phyloP scores from a whole-genome alignment of 371 early-diverging fungal species.

The Mortierella sp. region DNA sequence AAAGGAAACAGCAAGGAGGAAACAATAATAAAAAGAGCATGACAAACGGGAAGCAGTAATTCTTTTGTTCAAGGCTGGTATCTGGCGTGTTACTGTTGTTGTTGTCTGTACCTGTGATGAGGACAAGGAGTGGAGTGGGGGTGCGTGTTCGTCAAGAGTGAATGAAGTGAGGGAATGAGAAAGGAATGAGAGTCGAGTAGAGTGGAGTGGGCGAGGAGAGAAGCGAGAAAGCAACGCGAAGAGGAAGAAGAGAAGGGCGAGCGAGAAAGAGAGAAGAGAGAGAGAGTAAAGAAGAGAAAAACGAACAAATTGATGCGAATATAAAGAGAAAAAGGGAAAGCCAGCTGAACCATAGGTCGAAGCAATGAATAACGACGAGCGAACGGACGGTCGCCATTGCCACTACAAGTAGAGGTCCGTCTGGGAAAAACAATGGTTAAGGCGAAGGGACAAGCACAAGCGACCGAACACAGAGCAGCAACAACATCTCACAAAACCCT shows the following conservation, averaged over 20 bases:
- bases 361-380: neutral
- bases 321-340: neutral
- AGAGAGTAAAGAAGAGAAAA: neutral
- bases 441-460: neutral
- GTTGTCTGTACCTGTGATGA: constrained; percentile 3
- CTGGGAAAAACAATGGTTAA: constrained; percentile 14
- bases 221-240: neutral
- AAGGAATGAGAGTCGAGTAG: neutral
- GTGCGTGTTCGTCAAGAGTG: neutral
- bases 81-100: neutral
- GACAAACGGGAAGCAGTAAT: neutral
- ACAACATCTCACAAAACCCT: neutral
- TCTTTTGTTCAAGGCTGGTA: neutral
- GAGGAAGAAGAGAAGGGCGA: neutral
- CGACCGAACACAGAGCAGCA: neutral
- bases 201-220: neutral
- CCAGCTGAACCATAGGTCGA: neutral
- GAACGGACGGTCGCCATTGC: neutral
- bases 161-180: neutral
- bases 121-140: constrained; percentile 2
- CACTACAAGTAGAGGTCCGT: neutral
- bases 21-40: neutral
- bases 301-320: neutral
- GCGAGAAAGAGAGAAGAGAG: neutral
- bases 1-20: neutral